Conservation (phyloP, 148 eudicot species). For the Persicaria tinctoria region DNA sequence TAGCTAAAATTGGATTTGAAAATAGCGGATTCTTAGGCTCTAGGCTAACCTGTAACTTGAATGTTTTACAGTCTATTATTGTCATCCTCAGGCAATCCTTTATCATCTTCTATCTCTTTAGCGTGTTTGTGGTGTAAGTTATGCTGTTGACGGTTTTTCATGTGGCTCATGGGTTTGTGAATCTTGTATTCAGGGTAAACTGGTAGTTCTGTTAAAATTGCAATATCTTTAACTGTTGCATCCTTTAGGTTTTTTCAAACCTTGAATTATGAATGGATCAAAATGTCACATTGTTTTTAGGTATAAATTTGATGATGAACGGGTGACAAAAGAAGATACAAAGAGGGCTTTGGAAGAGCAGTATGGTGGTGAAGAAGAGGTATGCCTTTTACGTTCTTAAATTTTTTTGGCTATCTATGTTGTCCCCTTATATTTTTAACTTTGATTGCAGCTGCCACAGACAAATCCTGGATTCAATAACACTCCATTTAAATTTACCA, state of each 20-base stretch:
- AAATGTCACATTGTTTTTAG: constrained; percentile 25
- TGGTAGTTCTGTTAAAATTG: not conserved
- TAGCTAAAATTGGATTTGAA: not conserved
- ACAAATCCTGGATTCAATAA: constrained; percentile 93
- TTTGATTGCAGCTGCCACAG: constrained; percentile 57
- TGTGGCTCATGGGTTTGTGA: not conserved
- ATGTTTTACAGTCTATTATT: not conserved
- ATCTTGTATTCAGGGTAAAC: not conserved
- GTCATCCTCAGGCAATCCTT: not conserved
- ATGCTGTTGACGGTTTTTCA: not conserved
- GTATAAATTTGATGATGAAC: constrained; percentile 96
- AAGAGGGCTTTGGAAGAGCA: constrained; percentile 95
- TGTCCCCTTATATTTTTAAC: constrained; percentile 12
- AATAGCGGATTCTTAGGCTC: not conserved
- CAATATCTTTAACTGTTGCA: not conserved
- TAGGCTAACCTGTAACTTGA: not conserved
- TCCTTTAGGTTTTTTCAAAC: not conserved
- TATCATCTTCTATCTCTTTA: not conserved
- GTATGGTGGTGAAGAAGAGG: constrained; percentile 99
- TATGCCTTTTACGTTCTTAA: constrained; percentile 17
- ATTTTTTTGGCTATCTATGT: constrained; percentile 8
- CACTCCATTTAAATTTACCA: constrained; percentile 87
- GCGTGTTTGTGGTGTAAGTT: constrained; percentile 8
- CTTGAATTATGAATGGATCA: not conserved
- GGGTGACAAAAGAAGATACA: constrained; percentile 88